Base-by-base conservation (phyloP, 495 filamentous ascomycete species). In the Neurospora hispaniola region DNA sequence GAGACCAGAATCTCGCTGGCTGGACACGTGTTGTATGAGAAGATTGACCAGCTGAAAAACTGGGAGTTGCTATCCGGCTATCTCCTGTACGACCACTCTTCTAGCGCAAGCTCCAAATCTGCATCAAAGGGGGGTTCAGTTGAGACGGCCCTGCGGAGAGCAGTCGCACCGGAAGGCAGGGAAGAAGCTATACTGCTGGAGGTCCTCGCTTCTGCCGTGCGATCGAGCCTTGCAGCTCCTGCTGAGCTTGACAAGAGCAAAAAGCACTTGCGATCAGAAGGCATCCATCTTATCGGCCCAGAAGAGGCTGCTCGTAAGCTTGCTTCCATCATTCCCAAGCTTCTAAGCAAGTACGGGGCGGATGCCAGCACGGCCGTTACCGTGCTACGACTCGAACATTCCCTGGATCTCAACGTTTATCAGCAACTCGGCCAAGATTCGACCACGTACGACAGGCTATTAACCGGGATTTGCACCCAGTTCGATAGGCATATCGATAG, bases 391-490 rank as follows among this genome's bases (percentile, higher is more conserved):
- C 84, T 99, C n/a, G 93, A 94, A 76, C 92, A 94, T 78, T 87
- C 91, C 27, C 88, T 99, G 20, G 92, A 97, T 76, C 86, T 98
- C 3, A 91, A 93, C 69, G 89, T 96, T 31, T 96, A 97, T 79
- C 90, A 96, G 78, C 93, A 97, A 76, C 84, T 98, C 14, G 91
- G 94, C 27, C 93, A 97, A 79, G 92, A 94, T 76, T 89, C 92
- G 2, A 90, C 92, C 0, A 91, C 91, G 0, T 97, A 96, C 80
- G 87, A 87, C 0, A 88, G 93, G 16, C 82, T 98, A 27, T 85
- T 99, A 2, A 96, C 97, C 74, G 95, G 98, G 75, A 95, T 98
- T 77, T 93, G 92, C 75, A 92, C 91, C 73, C 96, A 98, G 78
- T 98, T 98, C 81, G 88, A 94, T 68, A 90, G 93, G 0, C 96